Conservation (phyloP, 2,329 filamentous ascomycete species). For the Sporothrix pallida region DNA sequence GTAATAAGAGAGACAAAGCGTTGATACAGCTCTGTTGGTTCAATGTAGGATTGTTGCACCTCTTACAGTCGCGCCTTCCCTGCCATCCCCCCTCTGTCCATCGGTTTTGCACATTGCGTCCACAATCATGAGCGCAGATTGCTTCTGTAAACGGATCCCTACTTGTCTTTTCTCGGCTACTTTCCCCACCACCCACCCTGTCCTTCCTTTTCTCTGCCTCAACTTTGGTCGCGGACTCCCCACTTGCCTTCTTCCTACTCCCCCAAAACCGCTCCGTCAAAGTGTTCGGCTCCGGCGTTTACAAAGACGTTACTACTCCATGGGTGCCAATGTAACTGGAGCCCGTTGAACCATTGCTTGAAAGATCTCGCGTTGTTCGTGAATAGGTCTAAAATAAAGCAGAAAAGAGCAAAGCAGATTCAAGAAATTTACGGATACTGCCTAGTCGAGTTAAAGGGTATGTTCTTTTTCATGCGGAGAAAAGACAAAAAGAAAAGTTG, state of each 20-base stretch:
- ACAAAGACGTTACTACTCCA: conserved; percentile 10
- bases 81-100: conserved; percentile 1
- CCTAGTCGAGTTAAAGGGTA: background rate
- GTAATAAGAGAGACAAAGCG: background rate
- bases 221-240: background rate
- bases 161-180: conserved; percentile 12
- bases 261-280: conserved; percentile 23
- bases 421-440: background rate
- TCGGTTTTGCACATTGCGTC: conserved; percentile 18
- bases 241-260: background rate
- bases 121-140: conserved; percentile 23
- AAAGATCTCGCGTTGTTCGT: conserved; percentile 2
- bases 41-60: conserved; percentile 1
- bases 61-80: background rate
- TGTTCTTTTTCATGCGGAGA: too few species aligned
- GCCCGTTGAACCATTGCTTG: background rate
- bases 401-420: background rate
- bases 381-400: background rate
- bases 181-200: conserved; percentile 23
- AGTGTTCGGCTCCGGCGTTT: conserved; percentile 30
- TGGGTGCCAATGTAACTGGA: conserved; percentile 23
- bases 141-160: conserved; percentile 29
- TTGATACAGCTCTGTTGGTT: conserved; percentile 23
- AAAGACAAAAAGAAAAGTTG: background rate
- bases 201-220: background rate